Evolutionary conservation across 2,329 filamentous ascomycete genomes (phyloP).

Genomic region (Cladophialophora carrionii): DNA sequence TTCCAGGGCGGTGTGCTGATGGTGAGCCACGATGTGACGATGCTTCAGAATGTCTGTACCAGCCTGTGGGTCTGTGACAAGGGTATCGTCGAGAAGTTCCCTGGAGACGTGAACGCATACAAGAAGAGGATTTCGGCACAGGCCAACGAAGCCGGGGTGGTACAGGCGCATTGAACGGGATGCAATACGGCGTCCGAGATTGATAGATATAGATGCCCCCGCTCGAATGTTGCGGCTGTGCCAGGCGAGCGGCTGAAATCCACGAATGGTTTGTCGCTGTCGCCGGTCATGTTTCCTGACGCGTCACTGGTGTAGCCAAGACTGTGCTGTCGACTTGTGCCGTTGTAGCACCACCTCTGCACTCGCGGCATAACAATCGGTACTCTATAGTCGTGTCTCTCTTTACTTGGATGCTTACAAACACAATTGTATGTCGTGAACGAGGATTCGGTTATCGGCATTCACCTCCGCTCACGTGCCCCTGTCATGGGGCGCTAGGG

Average conservation of each 20-base stretch:
- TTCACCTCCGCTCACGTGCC: neutral
- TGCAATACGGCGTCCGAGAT: neutral
- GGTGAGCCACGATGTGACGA: slow-evolving; percentile 98
- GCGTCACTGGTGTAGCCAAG: neutral
- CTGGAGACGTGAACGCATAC: slow-evolving; percentile 91
- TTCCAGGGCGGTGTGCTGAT: slow-evolving; percentile 97
- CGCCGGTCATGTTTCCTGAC: neutral
- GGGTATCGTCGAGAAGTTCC: slow-evolving; percentile 93
- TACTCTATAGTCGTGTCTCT: neutral
- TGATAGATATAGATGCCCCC: neutral
- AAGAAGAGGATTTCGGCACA: slow-evolving; percentile 95
- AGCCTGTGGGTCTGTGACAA: slow-evolving; percentile 96
- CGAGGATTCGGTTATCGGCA: neutral
- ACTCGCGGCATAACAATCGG: neutral
- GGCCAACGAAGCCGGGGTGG: slow-evolving; percentile 85
- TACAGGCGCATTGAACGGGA: slow-evolving; percentile 52
- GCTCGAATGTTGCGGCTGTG: neutral
- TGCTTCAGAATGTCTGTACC: slow-evolving; percentile 94
- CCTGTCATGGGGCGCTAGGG: neutral
- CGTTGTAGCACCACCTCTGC: neutral
- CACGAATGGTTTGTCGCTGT: slow-evolving; percentile 9
- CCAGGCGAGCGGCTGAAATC: slow-evolving; percentile 10
- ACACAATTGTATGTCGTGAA: neutral
- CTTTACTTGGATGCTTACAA: slow-evolving; percentile 1
- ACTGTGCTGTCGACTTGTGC: neutral